Conservation (phyloP, 2,329 filamentous ascomycete genomes). For the Fusarium gaditjirri region DNA sequence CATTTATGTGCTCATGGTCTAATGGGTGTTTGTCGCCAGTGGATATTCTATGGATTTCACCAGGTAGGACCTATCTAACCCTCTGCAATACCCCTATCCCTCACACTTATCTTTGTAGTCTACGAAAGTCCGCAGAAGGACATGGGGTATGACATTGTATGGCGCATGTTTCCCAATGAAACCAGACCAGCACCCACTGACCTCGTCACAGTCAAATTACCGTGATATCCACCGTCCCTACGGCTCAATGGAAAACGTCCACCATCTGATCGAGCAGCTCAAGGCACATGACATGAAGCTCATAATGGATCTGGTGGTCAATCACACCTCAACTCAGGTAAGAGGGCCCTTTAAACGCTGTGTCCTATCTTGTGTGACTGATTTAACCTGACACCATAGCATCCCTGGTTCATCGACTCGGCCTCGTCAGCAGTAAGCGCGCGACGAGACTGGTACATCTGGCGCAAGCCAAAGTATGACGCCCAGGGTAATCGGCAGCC, state of each 20-base stretch:
- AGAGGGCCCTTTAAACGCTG: rapidly evolving
- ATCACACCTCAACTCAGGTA: conserved; percentile 35
- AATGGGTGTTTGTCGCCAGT: neutral
- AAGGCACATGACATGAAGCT: conserved; percentile 28
- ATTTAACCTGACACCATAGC: neutral
- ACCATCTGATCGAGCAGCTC: conserved; percentile 30
- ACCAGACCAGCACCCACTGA: neutral
- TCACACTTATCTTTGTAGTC: neutral
- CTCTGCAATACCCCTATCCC: too few species aligned
- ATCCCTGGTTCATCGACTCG: conserved; percentile 39
- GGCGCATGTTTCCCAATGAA: neutral
- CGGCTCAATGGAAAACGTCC: conserved; percentile 34
- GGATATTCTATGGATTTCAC: conserved; percentile 6
- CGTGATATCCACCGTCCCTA: conserved; percentile 33
- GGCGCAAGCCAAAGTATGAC: conserved; percentile 60
- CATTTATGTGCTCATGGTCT: neutral
- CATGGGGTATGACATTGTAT: conserved; percentile 39
- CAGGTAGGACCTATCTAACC: neutral
- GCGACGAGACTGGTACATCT: conserved; percentile 71
- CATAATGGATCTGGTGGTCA: conserved; percentile 38
- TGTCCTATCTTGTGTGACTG: neutral
- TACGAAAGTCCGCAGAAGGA: conserved; percentile 39
- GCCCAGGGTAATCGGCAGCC: conserved; percentile 70
- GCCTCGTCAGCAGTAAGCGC: conserved; percentile 16
- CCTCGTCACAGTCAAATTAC: conserved; percentile 13